Conservation (phyloP, 257 asterid species). For the Penstemon barbatus region DNA sequence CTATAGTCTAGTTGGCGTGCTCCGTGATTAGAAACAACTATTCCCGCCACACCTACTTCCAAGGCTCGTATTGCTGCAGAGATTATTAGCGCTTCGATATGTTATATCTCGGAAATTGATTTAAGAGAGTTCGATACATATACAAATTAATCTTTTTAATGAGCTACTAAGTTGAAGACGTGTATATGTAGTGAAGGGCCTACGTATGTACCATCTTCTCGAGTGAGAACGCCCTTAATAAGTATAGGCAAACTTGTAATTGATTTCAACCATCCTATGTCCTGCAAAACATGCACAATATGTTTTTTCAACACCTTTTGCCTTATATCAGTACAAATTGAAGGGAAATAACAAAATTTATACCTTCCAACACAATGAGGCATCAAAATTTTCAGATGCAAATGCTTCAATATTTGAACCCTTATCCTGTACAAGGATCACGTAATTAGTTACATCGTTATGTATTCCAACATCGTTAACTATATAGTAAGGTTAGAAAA, state of each 20-base stretch:
- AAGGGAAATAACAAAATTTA: background rate
- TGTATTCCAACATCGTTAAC: background rate
- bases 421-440: constrained; percentile 38
- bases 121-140: no score
- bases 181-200: background rate
- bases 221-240: constrained; percentile 61
- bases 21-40: constrained; percentile 67
- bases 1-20: constrained; percentile 61
- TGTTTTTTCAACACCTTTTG: background rate
- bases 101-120: background rate
- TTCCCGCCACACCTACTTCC: constrained; percentile 62
- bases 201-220: constrained; percentile 52
- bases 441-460: background rate
- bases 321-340: background rate
- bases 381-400: constrained; percentile 43
- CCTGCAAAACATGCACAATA: constrained; percentile 37
- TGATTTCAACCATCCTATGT: constrained; percentile 68
- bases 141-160: no score
- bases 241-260: constrained; percentile 60
- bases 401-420: constrained; percentile 57
- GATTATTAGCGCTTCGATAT: background rate
- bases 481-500: background rate
- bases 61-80: constrained; percentile 53
- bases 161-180: no score
- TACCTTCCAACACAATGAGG: constrained; percentile 66